Evolutionary conservation across 805 yeast species (phyloP).

Genomic region (Schwanniomyces pseudopolymorphus): DNA sequence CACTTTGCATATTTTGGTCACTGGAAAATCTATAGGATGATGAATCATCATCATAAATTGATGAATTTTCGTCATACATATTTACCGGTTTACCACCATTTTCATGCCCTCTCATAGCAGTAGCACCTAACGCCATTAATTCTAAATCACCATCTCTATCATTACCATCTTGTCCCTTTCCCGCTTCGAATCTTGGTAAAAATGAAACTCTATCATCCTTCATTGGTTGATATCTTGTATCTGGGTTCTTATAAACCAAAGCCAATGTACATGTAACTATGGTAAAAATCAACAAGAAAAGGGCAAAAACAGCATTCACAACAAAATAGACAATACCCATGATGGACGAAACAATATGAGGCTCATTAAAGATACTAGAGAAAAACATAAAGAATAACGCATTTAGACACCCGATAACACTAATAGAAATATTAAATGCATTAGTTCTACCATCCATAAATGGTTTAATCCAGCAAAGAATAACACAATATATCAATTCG

Average conservation of each 20-base stretch:
- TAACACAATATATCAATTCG: slow-evolving; percentile 69
- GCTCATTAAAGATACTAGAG: slow-evolving; percentile 79
- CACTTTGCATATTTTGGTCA: not conserved
- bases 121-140: slow-evolving; percentile 70
- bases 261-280: slow-evolving; percentile 87
- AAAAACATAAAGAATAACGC: slow-evolving; percentile 86
- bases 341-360: slow-evolving; percentile 84
- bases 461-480: slow-evolving; percentile 73
- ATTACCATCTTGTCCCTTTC: slow-evolving; percentile 14
- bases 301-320: slow-evolving; percentile 84
- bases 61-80: slow-evolving; percentile 30
- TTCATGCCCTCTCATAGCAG: slow-evolving; percentile 64
- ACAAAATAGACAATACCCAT: slow-evolving; percentile 90
- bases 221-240: slow-evolving; percentile 92
- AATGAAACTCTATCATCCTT: slow-evolving; percentile 96
- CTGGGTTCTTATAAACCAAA: slow-evolving; percentile 85
- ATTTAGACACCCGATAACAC: slow-evolving; percentile 76
- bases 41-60: slow-evolving; percentile 30
- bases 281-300: slow-evolving; percentile 78
- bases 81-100: slow-evolving; percentile 24
- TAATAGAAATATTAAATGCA: slow-evolving; percentile 85
- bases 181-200: slow-evolving; percentile 62
- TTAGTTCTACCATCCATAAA: slow-evolving; percentile 94
- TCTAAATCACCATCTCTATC: slow-evolving; percentile 51
- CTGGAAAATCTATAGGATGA: slow-evolving; percentile 4